Evolutionary conservation across 2,329 filamentous ascomycete species (phyloP), one percentile per base, ranked within the genome.

Genomic region (Aaosphaeria pasadenensis): DNA sequence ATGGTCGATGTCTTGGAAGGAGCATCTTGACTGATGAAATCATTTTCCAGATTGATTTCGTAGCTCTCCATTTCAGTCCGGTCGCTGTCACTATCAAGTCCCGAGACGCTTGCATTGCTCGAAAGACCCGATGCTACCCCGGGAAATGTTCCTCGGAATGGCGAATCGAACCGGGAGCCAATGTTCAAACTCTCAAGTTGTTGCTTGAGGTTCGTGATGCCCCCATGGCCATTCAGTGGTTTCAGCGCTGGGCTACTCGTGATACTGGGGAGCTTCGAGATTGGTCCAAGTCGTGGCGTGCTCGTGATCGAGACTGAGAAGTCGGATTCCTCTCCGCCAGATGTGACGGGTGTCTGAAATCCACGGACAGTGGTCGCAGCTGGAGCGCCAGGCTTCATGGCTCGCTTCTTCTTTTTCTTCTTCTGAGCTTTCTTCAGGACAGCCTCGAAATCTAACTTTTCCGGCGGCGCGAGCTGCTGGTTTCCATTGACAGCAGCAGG

Each of bases 161-260:
- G 55, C 75, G 80, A 65, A 17, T 79, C 79, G 60, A 81, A 74
- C 32, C 81, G 84, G 3, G 83, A 78, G 30, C 66, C 72, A 36
- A 95, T 76, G 61, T 81, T 88, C 46, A 96, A 75, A 2, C 85
- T 83, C 52, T 96, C 91, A 49, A 96, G 78, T 63, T 94, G 87
- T 67, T 86, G 78, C 66, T 90, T 90, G 62, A 96, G 75, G 59
- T 86, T 88, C 62, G 89, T 88, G 59, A 96, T 91, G 42, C 90
- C 91, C 50, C 87, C 86, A 39, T 69, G 69, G 1, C 74, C 67
- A 28, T 77, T 78, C 1, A 73, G 69, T 5, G 81, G 76, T 50
- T 78, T 72, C 33, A 78, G 66, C 28, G 72, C 70, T n/a, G 76
- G 75, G 51, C 76, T 80, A 53, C 71, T 74, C 6, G 88, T 77